These are phyloP conservation scores for Talaromyces atroroseus DNA, from an alignment of 2,329 filamentous ascomycete genomes.

Conservation along the genomic window DNA sequence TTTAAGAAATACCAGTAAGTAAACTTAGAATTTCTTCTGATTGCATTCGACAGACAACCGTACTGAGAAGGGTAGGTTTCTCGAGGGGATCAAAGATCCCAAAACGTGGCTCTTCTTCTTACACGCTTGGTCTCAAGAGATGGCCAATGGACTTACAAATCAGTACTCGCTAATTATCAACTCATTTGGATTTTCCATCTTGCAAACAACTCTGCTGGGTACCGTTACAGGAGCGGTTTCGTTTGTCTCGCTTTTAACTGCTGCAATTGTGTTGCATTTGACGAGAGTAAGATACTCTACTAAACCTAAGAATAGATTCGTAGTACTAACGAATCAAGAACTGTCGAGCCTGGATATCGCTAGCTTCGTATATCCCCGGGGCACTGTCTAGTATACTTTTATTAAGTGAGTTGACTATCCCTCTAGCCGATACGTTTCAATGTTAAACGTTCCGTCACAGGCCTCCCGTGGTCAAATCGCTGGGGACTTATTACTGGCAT, in stretches of 20 bases:
- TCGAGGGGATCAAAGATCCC: slow-evolving; percentile 28
- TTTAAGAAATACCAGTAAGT: slow-evolving; percentile 26
- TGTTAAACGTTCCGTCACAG: neutral
- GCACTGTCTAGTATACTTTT: slow-evolving; percentile 35
- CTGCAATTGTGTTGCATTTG: slow-evolving; percentile 25
- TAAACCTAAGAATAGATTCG: neutral
- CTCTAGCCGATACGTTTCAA: neutral
- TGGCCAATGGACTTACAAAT: slow-evolving; percentile 28
- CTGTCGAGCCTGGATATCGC: slow-evolving; percentile 19
- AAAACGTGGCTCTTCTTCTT: slow-evolving; percentile 35
- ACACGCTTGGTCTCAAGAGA: slow-evolving; percentile 34
- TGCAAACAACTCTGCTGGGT: slow-evolving; percentile 12
- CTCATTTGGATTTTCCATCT: slow-evolving; percentile 38
- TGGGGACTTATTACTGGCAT: slow-evolving; percentile 33
- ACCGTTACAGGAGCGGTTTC: slow-evolving; percentile 24
- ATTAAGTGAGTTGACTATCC: slow-evolving; percentile 12
- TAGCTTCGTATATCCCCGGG: slow-evolving; percentile 30
- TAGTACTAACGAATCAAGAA: slow-evolving; percentile 1
- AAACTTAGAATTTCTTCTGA: neutral
- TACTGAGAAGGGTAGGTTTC: slow-evolving; percentile 17
- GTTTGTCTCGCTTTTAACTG: slow-evolving; percentile 23
- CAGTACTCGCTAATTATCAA: slow-evolving; percentile 43
- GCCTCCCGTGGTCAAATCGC: slow-evolving; percentile 34
- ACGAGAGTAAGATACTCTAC: slow-evolving; percentile 21
- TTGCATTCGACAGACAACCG: neutral